Evolutionary conservation across 2,329 filamentous ascomycete genomes (phyloP).

Genomic region (Fusarium cicatricum): DNA sequence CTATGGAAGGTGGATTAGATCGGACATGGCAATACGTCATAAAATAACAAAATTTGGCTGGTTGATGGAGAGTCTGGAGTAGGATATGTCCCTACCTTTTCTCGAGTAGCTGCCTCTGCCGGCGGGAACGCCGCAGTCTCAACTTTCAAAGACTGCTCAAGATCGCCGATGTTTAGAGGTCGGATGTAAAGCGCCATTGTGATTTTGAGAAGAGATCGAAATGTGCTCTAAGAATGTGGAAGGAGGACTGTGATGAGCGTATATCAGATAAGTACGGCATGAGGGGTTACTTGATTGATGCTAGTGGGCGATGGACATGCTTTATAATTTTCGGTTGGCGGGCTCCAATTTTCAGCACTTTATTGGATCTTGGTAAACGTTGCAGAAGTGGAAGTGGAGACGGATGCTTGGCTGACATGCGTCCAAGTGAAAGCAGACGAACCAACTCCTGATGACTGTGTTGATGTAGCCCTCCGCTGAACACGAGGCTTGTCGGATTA

Average conservation of each 20-base stretch:
- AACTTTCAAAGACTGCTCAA: conserved; percentile 36
- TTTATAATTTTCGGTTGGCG: background rate
- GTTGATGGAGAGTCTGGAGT: background rate
- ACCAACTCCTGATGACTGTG: no score
- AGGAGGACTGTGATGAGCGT: no score
- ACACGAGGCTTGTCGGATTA: no score
- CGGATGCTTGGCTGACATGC: no score
- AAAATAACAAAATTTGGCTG: no score
- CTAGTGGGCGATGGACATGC: background rate
- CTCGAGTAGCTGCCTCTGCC: conserved; percentile 40
- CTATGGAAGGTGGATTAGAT: conserved; percentile 12
- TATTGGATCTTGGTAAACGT: background rate
- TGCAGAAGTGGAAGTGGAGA: no score
- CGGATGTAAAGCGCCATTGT: conserved; percentile 39
- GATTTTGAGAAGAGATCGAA: background rate
- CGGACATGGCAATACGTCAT: background rate
- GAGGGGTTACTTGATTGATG: background rate
- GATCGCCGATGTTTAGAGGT: conserved; percentile 32
- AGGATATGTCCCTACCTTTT: conserved; percentile 35
- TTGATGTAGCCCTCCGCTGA: no score
- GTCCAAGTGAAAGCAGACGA: no score
- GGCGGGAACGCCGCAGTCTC: conserved; percentile 44
- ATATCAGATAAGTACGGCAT: no score
- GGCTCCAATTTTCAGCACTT: background rate
- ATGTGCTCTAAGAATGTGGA: no score